These are phyloP conservation scores for Xylaria flabelliformis DNA, from an alignment of 495 filamentous ascomycete species.

Conservation along the genomic window DNA sequence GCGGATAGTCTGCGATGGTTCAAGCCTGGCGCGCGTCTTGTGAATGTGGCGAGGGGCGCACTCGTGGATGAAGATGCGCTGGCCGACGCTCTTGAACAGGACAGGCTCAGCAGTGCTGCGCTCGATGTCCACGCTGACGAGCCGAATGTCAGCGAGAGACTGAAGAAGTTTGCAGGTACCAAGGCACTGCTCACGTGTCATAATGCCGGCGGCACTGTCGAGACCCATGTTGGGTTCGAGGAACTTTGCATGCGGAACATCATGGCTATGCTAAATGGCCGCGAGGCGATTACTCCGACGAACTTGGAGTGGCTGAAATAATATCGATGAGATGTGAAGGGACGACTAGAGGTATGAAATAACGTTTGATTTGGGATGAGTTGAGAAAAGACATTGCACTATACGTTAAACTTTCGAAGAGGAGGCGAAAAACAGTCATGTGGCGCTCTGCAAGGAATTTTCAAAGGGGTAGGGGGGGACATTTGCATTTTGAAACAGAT, in stretches of 20 bases:
- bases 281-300: constrained; percentile 67
- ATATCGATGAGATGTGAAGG: constrained; percentile 6
- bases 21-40: constrained; percentile 64
- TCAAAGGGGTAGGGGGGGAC: neutral
- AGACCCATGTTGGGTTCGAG: constrained; percentile 77
- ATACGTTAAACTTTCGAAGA: neutral
- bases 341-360: neutral
- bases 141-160: constrained; percentile 53
- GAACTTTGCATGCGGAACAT: constrained; percentile 76
- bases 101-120: constrained; percentile 60
- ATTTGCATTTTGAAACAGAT: neutral
- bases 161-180: constrained; percentile 53
- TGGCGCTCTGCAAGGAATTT: neutral
- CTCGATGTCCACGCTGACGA: constrained; percentile 74
- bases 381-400: neutral
- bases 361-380: neutral
- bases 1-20: constrained; percentile 56
- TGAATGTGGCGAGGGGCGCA: constrained; percentile 75
- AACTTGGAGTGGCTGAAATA: constrained; percentile 61
- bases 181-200: constrained; percentile 69
- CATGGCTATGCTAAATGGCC: constrained; percentile 60
- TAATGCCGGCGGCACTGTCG: constrained; percentile 74
- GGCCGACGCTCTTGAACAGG: constrained; percentile 64
- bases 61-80: constrained; percentile 75
- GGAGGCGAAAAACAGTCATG: neutral